Evolutionary conservation across 2,329 filamentous ascomycete species (phyloP), one percentile per base, ranked within the genome.

Genomic region (Fusarium circinatum): DNA sequence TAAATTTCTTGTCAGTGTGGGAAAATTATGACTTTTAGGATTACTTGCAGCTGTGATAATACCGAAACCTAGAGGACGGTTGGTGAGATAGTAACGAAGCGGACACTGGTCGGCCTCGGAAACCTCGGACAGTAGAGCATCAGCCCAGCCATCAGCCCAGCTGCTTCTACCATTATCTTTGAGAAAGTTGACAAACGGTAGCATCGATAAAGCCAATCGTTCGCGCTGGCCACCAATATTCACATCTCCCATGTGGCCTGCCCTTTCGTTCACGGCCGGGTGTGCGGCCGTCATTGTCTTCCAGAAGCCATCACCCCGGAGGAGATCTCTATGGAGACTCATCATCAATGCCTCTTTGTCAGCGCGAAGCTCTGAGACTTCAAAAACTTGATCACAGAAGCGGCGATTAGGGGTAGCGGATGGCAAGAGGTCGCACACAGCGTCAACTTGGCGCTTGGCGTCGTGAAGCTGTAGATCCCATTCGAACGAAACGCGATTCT

Each of bases 281-380:
- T 5, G 5, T 15, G 9, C 6, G 13, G n/a, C 24, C 49, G 15
- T 4, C 49, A 26, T 52, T 3, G 49, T 52, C 32, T 52, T 26
- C 49, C 49, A 26, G 9, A 52, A 52, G 0, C 32, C 32, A 12
- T 52, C n/a, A 3, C n/a, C 49, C 1, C n/a, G 49, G 2, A 52
- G 32, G n/a, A 52, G n/a, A 17, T 52, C 49, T 52, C 49, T 26
- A 1, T 52, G 49, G 2, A 52, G 32, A 26, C 32, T 52, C 49
- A 52, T 52, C 8, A 12, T 15, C 32, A 52, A 20, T 15, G 6
- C 17, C n/a, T 52, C 1, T 0, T 11, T 10, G 2, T 1, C 3
- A 1, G 5, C 6, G 3, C 1, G 0, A 36, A 26, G 9, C 9
- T 22, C n/a, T 22, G 13, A 26, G 13, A 0, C 17, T 22, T 15